These are phyloP conservation scores for Chytriomyces hyalinus DNA, from an alignment of 192 early-diverging fungal genomes.

Conservation along the genomic window DNA sequence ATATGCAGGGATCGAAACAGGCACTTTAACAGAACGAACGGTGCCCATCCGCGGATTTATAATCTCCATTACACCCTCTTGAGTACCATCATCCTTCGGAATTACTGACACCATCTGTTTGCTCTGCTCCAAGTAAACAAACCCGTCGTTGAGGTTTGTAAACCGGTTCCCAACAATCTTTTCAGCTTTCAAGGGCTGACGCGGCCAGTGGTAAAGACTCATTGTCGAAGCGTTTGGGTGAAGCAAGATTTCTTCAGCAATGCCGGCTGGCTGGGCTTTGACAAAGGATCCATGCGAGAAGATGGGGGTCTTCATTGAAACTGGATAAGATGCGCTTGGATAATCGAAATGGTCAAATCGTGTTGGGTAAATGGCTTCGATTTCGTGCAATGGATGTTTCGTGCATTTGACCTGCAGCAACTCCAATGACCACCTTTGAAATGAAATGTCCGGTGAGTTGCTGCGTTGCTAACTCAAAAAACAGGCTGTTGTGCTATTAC, in stretches of 20 bases:
- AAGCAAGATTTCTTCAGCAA: background rate
- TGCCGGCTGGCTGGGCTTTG: background rate
- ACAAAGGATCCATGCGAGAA: conserved; percentile 12
- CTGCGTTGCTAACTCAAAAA: background rate
- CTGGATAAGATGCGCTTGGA: conserved; percentile 5
- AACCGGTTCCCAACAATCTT: background rate
- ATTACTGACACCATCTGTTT: conserved; percentile 24
- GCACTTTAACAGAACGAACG: conserved; percentile 13
- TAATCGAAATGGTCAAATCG: conserved; percentile 32
- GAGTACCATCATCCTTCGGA: conserved; percentile 17
- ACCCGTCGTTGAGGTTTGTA: background rate
- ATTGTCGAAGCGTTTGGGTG: background rate
- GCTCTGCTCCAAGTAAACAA: conserved; percentile 12
- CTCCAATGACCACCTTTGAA: background rate
- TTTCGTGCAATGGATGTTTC: background rate
- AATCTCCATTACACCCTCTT: conserved; percentile 31
- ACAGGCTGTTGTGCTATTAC: background rate
- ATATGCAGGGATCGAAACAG: conserved; percentile 16
- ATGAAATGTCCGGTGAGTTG: background rate
- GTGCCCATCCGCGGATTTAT: conserved; percentile 10
- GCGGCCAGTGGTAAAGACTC: conserved; percentile 11
- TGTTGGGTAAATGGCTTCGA: background rate
- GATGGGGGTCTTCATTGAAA: background rate
- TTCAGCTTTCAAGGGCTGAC: background rate
- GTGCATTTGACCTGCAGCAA: background rate